Percentiles rank a stretch among this genome's conserved stretches.
Conservation (phyloP, 257 asterid species). For the Plantago elongata region DNA sequence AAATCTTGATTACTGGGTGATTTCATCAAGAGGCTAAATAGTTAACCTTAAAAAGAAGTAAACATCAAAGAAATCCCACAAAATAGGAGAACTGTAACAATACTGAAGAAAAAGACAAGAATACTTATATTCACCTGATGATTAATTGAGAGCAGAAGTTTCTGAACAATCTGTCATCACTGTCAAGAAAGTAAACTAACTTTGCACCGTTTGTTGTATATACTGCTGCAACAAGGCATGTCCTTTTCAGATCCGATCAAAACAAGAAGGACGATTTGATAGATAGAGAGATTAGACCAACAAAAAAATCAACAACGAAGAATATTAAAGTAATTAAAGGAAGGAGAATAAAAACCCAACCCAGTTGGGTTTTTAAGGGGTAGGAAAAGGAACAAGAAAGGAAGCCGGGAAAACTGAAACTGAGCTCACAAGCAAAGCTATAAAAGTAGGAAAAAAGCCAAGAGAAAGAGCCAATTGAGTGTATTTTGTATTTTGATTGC, state of each 20-base stretch:
- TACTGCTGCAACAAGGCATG: not conserved
- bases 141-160: constrained; percentile 22
- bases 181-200: constrained; percentile 20
- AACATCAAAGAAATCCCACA: constrained; percentile 9
- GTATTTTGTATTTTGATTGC: constrained; percentile 15
- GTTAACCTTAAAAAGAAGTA: constrained; percentile 1
- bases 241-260: constrained; percentile 52
- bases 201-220: constrained; percentile 18
- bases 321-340: constrained; percentile 5
- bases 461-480: constrained; percentile 11
- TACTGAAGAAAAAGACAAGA: constrained; percentile 5
- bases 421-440: constrained; percentile 36
- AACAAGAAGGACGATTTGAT: constrained; percentile 31
- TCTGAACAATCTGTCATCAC: constrained; percentile 27
- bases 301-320: constrained; percentile 8
- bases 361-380: constrained; percentile 14
- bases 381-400: constrained; percentile 5
- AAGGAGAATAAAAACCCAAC: constrained; percentile 19
- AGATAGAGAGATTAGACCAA: constrained; percentile 17
- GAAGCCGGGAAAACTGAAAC: constrained; percentile 24
- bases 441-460: constrained; percentile 14
- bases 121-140: constrained; percentile 25
- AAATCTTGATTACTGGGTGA: constrained; percentile 22
- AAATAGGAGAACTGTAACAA: not conserved
- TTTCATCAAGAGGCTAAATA: constrained; percentile 18